These are phyloP conservation scores for Mycena citricolor DNA, from an alignment of 1,284 basidiomycete genomes.

Conservation along the genomic window DNA sequence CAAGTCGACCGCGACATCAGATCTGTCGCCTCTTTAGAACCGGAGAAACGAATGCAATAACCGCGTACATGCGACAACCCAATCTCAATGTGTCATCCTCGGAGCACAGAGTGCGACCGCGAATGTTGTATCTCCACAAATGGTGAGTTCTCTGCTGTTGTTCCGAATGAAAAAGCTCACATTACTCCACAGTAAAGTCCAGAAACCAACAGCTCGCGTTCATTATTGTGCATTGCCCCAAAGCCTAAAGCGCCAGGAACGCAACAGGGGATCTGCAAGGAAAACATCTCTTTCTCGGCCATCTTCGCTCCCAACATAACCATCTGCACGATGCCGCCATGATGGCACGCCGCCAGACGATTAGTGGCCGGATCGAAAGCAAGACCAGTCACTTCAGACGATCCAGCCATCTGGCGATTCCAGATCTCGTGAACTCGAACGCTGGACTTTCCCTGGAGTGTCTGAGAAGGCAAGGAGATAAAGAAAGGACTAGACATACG, in stretches of 20 bases:
- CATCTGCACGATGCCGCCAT: conserved; percentile 20
- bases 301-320: conserved; percentile 16
- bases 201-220: conserved; percentile 20
- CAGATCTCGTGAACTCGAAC: conserved; percentile 6
- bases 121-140: conserved; percentile 10
- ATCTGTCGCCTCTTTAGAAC: conserved; percentile 1
- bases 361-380: conserved; percentile 16
- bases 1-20: not conserved
- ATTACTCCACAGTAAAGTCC: conserved; percentile 21
- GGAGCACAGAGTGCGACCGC: conserved; percentile 6
- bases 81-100: conserved; percentile 6
- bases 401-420: not conserved
- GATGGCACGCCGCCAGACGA: conserved; percentile 19
- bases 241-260: conserved; percentile 22
- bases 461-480: no score
- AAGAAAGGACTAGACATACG: no score
- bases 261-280: conserved; percentile 15
- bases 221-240: conserved; percentile 17
- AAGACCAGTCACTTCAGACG: conserved; percentile 15
- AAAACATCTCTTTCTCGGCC: conserved; percentile 16
- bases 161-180: conserved; percentile 19
- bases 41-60: conserved; percentile 6
- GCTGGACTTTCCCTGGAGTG: no score
- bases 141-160: conserved; percentile 2
- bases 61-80: conserved; percentile 15